These are phyloP conservation scores for Fraxinus anomala DNA, from an alignment of 257 asterid genomes.

Conservation along the genomic window DNA sequence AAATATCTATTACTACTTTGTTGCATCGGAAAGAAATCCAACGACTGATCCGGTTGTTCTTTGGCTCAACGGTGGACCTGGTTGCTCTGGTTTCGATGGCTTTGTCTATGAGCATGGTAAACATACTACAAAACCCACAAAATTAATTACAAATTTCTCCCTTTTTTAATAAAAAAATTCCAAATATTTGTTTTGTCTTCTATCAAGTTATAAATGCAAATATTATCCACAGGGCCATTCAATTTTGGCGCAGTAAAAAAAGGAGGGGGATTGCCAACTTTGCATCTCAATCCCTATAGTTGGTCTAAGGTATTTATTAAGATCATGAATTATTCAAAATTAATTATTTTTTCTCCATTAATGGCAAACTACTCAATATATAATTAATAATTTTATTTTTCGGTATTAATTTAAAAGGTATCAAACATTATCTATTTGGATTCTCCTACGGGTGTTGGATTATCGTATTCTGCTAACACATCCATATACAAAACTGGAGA, in stretches of 20 bases:
- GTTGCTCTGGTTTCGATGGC: constrained; percentile 77
- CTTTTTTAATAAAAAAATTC: too few species aligned
- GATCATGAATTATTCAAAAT: too few species aligned
- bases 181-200: neutral
- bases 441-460: constrained; percentile 66
- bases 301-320: constrained; percentile 57
- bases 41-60: constrained; percentile 51
- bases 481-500: constrained; percentile 35
- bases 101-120: constrained; percentile 66
- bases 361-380: too few species aligned
- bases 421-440: constrained; percentile 60
- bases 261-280: constrained; percentile 45
- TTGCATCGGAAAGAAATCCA: constrained; percentile 51
- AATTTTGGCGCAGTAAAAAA: constrained; percentile 51
- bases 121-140: neutral
- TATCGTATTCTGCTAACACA: constrained; percentile 47
- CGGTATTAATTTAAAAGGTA: constrained; percentile 27
- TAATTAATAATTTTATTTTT: too few species aligned
- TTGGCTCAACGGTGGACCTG: constrained; percentile 74
- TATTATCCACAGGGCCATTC: constrained; percentile 53
- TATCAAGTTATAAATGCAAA: neutral
- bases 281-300: constrained; percentile 56
- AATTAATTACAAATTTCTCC: too few species aligned
- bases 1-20: constrained; percentile 63
- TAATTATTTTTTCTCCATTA: too few species aligned